Evolutionary conservation across 805 yeast species (phyloP), one percentile per base, ranked within the genome.

Genomic region (Barnettozyma botsteinii): DNA sequence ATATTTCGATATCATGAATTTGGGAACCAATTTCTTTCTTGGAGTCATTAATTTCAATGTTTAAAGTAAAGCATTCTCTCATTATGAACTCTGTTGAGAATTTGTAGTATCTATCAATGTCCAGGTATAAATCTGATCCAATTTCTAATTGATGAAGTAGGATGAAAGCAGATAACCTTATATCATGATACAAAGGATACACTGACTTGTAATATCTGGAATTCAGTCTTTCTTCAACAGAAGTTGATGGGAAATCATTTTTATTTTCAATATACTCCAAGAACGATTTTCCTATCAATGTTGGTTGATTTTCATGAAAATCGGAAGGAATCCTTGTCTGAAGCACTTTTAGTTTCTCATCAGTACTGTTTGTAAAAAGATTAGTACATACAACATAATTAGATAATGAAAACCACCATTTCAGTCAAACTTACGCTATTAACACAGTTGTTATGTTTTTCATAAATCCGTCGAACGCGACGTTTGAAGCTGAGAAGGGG

Each of bases 171-270:
- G 79, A 75, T 14, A 80, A 60, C 43, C 72, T 79, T 33, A 85
- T 54, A 56, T 85, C 95, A 52, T 84, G 91, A 51, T 67, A 83
- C 11, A 84, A 52, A 31, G 64, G 64, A 51, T 80, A 82, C 7
- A 81, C 55, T 1, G 58, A 42, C 5, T 44, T 53, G 52, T 81
- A 81, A 14, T 60, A 53, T 2, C 55, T 53, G 1, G 56, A 47
- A 1, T 57, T 58, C 46, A 67, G 64, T 48, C 73, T 74, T 5
- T 64, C 58, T 0, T 50, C 22, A n/a, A 81, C 65, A 0, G 76
- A 67, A 0, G 73, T 69, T 4, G 55, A 53, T 19, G 45, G 30
- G 12, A 35, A 33, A 9, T 46, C 47, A 5, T 43, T 22, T 3
- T 37, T 36, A 10, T 31, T 18, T 4, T 32, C 13, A 11, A 41